Evolutionary conservation across 306 rosid species (phyloP).

Genomic region (Phaseolus lunatus): DNA sequence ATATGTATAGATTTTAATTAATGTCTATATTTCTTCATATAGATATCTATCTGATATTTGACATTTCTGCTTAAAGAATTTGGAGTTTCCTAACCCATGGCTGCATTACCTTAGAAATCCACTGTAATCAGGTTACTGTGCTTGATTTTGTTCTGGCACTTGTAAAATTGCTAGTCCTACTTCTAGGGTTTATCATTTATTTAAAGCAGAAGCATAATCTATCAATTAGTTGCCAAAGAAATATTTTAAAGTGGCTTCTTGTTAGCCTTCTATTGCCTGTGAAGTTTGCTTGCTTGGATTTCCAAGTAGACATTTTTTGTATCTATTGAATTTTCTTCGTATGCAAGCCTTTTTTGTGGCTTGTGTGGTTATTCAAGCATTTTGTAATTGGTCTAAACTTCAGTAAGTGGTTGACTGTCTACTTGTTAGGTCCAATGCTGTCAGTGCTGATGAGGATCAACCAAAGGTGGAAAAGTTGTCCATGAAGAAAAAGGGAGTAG

Average conservation of each 20-base stretch:
- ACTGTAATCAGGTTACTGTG: neutral
- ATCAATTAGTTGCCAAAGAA: neutral
- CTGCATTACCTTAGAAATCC: conserved; percentile 30
- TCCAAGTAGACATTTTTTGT: neutral
- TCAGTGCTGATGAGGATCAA: conserved; percentile 62
- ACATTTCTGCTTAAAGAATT: conserved; percentile 1
- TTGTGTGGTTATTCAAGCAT: conserved; percentile 13
- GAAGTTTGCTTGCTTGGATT: conserved; percentile 4
- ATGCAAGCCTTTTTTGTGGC: conserved; percentile 24
- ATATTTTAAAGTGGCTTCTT: conserved; percentile 29
- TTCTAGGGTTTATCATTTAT: neutral
- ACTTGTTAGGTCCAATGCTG: conserved; percentile 58
- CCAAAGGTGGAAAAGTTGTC: conserved; percentile 72
- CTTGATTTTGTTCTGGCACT: neutral
- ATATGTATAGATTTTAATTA: neutral
- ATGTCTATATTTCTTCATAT: conserved; percentile 1
- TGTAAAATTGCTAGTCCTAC: conserved; percentile 1
- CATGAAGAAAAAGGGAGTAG: conserved; percentile 81
- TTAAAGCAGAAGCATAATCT: neutral
- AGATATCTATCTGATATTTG: neutral
- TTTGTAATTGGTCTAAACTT: conserved; percentile 17
- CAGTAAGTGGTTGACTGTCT: conserved; percentile 38
- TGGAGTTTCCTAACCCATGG: conserved; percentile 27
- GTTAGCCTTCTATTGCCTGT: conserved; percentile 4
- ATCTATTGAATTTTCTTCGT: conserved; percentile 26